phyloP scores from a whole-genome alignment of 225 moss, liverwort and hornwort genomes.

The Physcomitrellopsis africana region DNA sequence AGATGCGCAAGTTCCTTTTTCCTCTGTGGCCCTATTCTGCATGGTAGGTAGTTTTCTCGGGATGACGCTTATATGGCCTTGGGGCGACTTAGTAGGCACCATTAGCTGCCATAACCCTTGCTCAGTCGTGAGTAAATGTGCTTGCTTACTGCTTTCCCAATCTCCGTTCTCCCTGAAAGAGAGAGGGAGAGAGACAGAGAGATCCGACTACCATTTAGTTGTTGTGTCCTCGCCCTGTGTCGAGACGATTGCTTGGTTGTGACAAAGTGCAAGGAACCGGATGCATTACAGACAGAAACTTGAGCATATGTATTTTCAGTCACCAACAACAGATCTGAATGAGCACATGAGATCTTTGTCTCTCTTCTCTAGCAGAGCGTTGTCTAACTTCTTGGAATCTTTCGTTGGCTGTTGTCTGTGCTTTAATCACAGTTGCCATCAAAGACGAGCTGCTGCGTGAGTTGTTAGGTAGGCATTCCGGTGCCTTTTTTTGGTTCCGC shows the following conservation, averaged over 20 bases:
- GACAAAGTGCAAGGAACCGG: background rate
- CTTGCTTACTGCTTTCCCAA: background rate
- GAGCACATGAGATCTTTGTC: constrained; percentile 27
- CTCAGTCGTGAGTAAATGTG: background rate
- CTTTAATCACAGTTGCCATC: constrained; percentile 26
- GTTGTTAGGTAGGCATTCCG: background rate
- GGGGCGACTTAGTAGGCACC: background rate
- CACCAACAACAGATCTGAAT: constrained; percentile 18
- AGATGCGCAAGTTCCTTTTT: background rate
- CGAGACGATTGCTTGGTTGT: background rate
- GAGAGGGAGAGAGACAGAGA: background rate
- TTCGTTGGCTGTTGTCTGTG: constrained; percentile 15
- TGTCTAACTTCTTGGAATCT: constrained; percentile 37
- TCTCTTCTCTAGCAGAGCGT: constrained; percentile 31
- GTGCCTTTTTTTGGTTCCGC: background rate
- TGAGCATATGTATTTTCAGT: constrained; percentile 27
- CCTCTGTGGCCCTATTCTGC: constrained; percentile 29
- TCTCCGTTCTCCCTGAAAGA: background rate
- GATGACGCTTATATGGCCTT: constrained; percentile 26
- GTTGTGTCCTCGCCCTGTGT: background rate
- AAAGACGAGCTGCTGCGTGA: constrained; percentile 19
- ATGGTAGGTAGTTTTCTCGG: background rate
- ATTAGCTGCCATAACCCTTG: background rate
- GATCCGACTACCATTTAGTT: background rate
- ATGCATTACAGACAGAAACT: constrained; percentile 21